Evolutionary conservation across 2,329 filamentous ascomycete species (phyloP).

Genomic region (Pestalotiopsis sp.): DNA sequence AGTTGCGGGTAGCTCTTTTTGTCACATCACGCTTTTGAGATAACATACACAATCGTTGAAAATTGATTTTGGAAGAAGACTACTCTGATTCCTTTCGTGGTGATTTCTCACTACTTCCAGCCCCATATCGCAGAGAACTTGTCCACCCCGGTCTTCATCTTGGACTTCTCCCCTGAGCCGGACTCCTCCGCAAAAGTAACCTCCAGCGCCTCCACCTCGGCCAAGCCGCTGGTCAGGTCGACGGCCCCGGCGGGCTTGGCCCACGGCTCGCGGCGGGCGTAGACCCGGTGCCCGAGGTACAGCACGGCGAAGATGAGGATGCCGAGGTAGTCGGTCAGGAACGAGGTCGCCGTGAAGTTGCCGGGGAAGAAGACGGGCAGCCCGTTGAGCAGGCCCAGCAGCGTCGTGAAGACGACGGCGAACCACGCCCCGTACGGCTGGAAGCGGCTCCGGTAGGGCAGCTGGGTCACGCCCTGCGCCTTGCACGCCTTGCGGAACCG

Average conservation of each 20-base stretch:
- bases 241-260: constrained; percentile 15
- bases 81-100: neutral
- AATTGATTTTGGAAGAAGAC: neutral
- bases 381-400: constrained; percentile 62
- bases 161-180: neutral
- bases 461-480: constrained; percentile 42
- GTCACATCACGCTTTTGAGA: neutral
- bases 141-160: neutral
- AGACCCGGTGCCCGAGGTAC: constrained; percentile 49
- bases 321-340: constrained; percentile 65
- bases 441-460: constrained; percentile 54
- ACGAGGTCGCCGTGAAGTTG: constrained; percentile 55
- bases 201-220: neutral
- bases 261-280: constrained; percentile 46
- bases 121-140: neutral
- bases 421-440: constrained; percentile 61
- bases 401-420: constrained; percentile 50
- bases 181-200: neutral
- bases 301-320: constrained; percentile 62
- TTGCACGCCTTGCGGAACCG: constrained; percentile 55
- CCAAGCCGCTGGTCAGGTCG: neutral
- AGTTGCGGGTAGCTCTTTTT: neutral
- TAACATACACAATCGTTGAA: neutral
- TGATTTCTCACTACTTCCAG: neutral
- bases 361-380: constrained; percentile 65